Percentiles rank a stretch among this genome's conserved stretches.
Evolutionary conservation across 1,139 yeast genomes (phyloP).

Genomic region (Yamadazyma oceani): DNA sequence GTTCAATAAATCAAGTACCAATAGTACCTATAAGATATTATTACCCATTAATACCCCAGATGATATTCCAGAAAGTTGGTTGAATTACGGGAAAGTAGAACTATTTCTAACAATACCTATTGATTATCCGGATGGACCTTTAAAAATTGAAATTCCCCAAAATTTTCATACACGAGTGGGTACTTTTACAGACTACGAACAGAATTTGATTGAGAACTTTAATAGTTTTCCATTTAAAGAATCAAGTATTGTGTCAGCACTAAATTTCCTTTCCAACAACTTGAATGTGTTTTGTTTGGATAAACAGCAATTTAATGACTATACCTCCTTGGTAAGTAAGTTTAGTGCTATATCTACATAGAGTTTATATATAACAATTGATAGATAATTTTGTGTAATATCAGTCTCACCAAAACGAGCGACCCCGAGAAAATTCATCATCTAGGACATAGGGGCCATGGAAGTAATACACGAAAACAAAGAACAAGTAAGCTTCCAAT

Average conservation of each 20-base stretch:
- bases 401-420: background rate
- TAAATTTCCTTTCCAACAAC: conserved; percentile 33
- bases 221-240: conserved; percentile 17
- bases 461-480: conserved; percentile 10
- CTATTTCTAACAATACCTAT: conserved; percentile 23
- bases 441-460: too few species aligned
- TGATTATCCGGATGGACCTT: conserved; percentile 20
- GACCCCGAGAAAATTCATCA: too few species aligned
- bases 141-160: conserved; percentile 22
- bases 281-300: conserved; percentile 24
- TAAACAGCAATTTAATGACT: conserved; percentile 15
- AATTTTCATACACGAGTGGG: conserved; percentile 21
- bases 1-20: conserved; percentile 25
- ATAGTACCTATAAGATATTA: conserved; percentile 25
- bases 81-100: conserved; percentile 18
- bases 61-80: conserved; percentile 24
- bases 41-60: conserved; percentile 15
- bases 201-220: conserved; percentile 24
- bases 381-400: background rate
- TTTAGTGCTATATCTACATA: background rate
- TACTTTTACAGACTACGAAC: conserved; percentile 22
- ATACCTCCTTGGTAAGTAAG: conserved; percentile 6
- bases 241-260: conserved; percentile 21
- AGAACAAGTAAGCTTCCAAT: conserved; percentile 38
- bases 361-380: background rate